Evolutionary conservation across 129 eudicot genomes (phyloP), one percentile per base, ranked within the genome.

Genomic region (Tagetes patula): DNA sequence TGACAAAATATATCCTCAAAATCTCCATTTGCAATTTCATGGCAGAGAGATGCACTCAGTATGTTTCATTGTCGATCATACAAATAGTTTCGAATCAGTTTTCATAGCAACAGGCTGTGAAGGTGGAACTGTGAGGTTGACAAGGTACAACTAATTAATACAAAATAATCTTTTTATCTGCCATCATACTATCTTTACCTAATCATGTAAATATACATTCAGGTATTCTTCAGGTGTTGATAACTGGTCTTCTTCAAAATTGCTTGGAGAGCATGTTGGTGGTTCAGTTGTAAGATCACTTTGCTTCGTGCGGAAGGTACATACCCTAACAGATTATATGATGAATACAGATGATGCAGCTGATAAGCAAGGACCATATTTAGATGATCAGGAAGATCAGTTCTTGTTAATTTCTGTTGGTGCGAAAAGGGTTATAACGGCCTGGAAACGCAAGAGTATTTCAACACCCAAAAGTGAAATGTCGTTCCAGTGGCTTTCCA

Each of bases 201-300:
- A 43, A 61, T 74, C 63, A 30, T 78, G n/a, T 62, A 40, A 48
- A 61, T 65, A 54, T 47, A 63, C 70, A 74, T 70, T 59, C 82
- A 94, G 98, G 87, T 88, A 82, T 83, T 82, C 72, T 76, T 75
- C 78, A 65, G 93, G 85, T 62, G 71, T 69, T 69, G 85, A 83
- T 71, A 85, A 83, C 56, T 94, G 98, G 98, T 72, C 89, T 11
- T 62, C 83, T 40, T 94, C 98, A 69, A 88, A 88, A 60, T 83
- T 86, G 84, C 98, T 94, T 54, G 98, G 98, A 45, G 98, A 90
- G 76, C 98, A 90, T 90, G 97, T 94, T 72, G 98, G 97, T 52
- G 98, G 98, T 69, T 94, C 98, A 70, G 97, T 97, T 73, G 97
- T 94, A 67, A 84, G 96, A 66, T 90, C 98, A 36, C 74, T 94